A percentile compares a stretch with the other conserved stretches of the same genome.
These are phyloP conservation scores for Lithohypha guttulata DNA, from an alignment of 2,329 filamentous ascomycete genomes.

Conservation along the genomic window DNA sequence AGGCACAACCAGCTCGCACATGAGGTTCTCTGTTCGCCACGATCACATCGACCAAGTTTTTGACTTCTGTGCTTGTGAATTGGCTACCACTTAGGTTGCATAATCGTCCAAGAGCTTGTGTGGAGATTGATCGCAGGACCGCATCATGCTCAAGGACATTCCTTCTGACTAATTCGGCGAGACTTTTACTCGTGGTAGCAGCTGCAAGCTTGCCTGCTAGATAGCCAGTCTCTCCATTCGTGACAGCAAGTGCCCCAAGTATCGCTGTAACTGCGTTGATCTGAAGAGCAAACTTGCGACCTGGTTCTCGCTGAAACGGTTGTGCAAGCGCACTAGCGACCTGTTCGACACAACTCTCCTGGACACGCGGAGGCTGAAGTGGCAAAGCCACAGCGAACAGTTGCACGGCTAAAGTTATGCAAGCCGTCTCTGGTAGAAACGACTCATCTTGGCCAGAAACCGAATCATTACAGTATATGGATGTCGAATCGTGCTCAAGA, in stretches of 20 bases:
- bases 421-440: constrained; percentile 71
- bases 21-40: constrained; percentile 88
- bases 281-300: constrained; percentile 78
- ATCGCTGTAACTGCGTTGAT: constrained; percentile 82
- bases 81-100: constrained; percentile 76
- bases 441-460: constrained; percentile 11
- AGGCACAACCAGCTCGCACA: constrained; percentile 84
- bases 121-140: constrained; percentile 74
- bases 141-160: constrained; percentile 77
- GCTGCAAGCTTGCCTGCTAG: constrained; percentile 63
- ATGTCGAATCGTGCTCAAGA: constrained; percentile 53
- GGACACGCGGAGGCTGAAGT: constrained; percentile 77
- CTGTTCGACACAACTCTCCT: constrained; percentile 92
- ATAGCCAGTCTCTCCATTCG: constrained; percentile 67
- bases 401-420: constrained; percentile 87
- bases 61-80: constrained; percentile 83
- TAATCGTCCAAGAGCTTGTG: constrained; percentile 72
- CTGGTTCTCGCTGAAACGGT: constrained; percentile 71
- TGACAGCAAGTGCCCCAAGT: constrained; percentile 68
- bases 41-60: constrained; percentile 84
- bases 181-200: constrained; percentile 61
- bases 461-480: constrained; percentile 13
- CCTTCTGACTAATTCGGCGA: constrained; percentile 38
- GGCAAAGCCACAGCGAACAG: constrained; percentile 87
- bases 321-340: constrained; percentile 70